phyloP scores from a whole-genome alignment of 2,329 filamentous ascomycete species.

The Epichloe gansuensis region DNA sequence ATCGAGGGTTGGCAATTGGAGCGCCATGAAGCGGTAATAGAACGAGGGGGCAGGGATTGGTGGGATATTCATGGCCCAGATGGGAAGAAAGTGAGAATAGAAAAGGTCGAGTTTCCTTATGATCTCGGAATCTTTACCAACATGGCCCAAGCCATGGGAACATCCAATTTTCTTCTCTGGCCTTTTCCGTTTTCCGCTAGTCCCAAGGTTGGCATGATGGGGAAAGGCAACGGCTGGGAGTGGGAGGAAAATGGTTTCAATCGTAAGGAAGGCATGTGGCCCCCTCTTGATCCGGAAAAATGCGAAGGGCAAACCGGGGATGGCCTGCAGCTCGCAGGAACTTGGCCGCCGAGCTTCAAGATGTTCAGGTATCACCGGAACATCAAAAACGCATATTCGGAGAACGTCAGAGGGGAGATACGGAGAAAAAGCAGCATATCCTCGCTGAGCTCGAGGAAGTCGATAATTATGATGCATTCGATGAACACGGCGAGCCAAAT shows the following conservation, averaged over 20 bases:
- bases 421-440: conserved; percentile 27
- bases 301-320: conserved; percentile 28
- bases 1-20: conserved; percentile 71
- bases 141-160: conserved; percentile 65
- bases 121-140: conserved; percentile 67
- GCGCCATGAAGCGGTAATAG: conserved; percentile 45
- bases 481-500: conserved; percentile 38
- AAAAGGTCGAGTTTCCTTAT: conserved; percentile 67
- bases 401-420: conserved; percentile 36
- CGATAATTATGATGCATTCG: conserved; percentile 40
- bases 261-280: conserved; percentile 47
- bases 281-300: conserved; percentile 50
- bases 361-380: conserved; percentile 26
- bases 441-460: conserved; percentile 39
- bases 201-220: conserved; percentile 28
- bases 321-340: conserved; percentile 29
- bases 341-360: conserved; percentile 20
- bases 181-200: conserved; percentile 51
- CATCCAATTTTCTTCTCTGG: conserved; percentile 53
- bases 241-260: conserved; percentile 74
- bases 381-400: conserved; percentile 38
- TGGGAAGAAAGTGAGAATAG: conserved; percentile 35
- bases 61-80: conserved; percentile 27
- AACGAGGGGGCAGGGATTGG: conserved; percentile 33
- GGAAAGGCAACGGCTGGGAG: conserved; percentile 37